Percentiles rank a stretch among this genome's conserved stretches.
phyloP scores from a whole-genome alignment of 176 grass and related monocot genomes.

The Elymus sibiricus region DNA sequence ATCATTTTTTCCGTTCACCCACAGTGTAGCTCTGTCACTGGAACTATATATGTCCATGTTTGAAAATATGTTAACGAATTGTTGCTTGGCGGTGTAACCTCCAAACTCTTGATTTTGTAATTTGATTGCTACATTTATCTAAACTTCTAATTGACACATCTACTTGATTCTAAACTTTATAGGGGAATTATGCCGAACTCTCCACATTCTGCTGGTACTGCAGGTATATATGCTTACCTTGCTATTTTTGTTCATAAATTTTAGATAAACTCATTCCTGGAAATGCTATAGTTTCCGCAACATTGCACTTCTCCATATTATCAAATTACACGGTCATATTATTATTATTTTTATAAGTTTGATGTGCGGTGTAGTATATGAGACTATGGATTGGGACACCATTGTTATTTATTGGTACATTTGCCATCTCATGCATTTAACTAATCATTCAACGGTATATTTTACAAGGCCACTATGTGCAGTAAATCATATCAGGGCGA shows the following conservation, averaged over 20 bases:
- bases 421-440: neutral
- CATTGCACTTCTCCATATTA: neutral
- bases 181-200: conserved; percentile 34
- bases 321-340: neutral
- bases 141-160: conserved; percentile 11
- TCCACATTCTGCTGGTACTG: conserved; percentile 7
- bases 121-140: neutral
- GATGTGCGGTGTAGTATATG: neutral
- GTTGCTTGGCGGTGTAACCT: too few relatives aligned
- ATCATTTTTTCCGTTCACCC: too few relatives aligned
- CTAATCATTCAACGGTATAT: neutral
- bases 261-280: too few relatives aligned
- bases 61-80: too few relatives aligned
- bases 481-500: neutral
- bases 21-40: too few relatives aligned
- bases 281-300: neutral
- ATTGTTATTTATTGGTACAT: neutral
- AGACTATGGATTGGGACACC: neutral
- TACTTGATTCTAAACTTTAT: conserved; percentile 32
- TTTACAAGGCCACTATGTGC: too few relatives aligned
- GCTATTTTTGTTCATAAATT: neutral
- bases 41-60: too few relatives aligned
- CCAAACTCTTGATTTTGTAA: too few relatives aligned
- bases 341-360: neutral
- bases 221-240: conserved; percentile 26